Evolutionary conservation across 2,329 filamentous ascomycete genomes (phyloP).

Genomic region (Diaporthe eres): DNA sequence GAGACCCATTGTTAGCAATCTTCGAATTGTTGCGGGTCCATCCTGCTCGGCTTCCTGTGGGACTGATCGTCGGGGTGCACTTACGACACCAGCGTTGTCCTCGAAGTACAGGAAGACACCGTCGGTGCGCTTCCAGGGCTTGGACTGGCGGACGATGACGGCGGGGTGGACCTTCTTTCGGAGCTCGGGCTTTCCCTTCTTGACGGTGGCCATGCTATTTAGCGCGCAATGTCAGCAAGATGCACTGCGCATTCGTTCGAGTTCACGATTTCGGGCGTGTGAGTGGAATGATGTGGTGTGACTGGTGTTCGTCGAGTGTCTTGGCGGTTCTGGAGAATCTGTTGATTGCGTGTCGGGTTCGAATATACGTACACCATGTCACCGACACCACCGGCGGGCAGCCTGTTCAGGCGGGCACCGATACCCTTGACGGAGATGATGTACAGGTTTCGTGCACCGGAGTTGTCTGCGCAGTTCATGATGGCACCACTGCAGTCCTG

Average conservation of each 20-base stretch:
- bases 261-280: not conserved
- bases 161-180: slow-evolving; percentile 99
- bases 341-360: not conserved
- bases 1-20: slow-evolving; percentile 52
- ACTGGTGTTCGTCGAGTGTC: not conserved
- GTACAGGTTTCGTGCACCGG: slow-evolving; percentile 98
- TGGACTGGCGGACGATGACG: slow-evolving; percentile 98
- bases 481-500: slow-evolving; percentile 83
- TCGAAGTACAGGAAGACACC: slow-evolving; percentile 99
- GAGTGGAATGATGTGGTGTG: not conserved
- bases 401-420: slow-evolving; percentile 96
- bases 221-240: slow-evolving; percentile 25
- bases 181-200: slow-evolving; percentile 99
- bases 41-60: not conserved
- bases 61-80: slow-evolving; percentile 57
- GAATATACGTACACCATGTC: slow-evolving; percentile 82
- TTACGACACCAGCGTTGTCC: slow-evolving; percentile 99
- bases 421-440: slow-evolving; percentile 99
- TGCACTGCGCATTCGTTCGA: not conserved
- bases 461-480: slow-evolving; percentile 99
- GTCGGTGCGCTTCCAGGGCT: slow-evolving; percentile 99
- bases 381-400: slow-evolving; percentile 96
- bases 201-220: slow-evolving; percentile 92
- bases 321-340: not conserved
- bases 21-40: not conserved